phyloP scores from a whole-genome alignment of 768 basidiomycete species.

The Tricholoma hemisulphureum region DNA sequence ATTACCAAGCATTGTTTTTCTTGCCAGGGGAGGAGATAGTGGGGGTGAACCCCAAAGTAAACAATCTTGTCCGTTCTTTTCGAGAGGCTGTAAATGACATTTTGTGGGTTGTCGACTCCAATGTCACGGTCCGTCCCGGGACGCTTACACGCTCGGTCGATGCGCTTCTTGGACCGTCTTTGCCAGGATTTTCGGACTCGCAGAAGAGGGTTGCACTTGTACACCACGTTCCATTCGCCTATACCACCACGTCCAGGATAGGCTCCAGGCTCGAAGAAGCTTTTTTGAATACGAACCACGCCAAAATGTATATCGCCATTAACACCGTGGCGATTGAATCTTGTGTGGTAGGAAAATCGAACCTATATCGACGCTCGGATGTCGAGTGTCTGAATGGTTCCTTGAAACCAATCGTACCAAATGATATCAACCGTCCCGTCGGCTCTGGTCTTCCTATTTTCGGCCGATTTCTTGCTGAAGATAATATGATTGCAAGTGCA shows the following conservation, averaged over 20 bases:
- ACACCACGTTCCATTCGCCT: conserved; percentile 93
- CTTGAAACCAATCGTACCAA: conserved; percentile 44
- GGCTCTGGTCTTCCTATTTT: conserved; percentile 73
- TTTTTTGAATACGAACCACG: conserved; percentile 95
- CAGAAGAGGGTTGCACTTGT: conserved; percentile 72
- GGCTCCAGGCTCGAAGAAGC: conserved; percentile 90
- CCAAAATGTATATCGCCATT: conserved; percentile 97
- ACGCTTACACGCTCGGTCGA: conserved; percentile 86
- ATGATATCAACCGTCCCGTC: conserved; percentile 20
- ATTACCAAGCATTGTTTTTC: neutral
- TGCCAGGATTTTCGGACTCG: conserved; percentile 24
- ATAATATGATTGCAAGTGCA: conserved; percentile 93
- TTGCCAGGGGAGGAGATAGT: conserved; percentile 72
- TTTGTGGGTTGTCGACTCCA: conserved; percentile 97
- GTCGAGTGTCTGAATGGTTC: conserved; percentile 73
- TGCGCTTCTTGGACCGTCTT: conserved; percentile 49
- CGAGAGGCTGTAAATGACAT: conserved; percentile 81
- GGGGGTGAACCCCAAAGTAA: conserved; percentile 96
- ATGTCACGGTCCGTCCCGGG: conserved; percentile 73
- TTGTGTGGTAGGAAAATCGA: conserved; percentile 96
- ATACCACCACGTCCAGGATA: conserved; percentile 61
- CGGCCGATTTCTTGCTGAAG: conserved; percentile 89
- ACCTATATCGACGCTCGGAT: conserved; percentile 88
- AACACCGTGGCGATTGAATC: conserved; percentile 87
- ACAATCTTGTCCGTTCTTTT: conserved; percentile 90